These are phyloP conservation scores for Eutypa lata DNA, from an alignment of 2,329 filamentous ascomycete genomes.

Conservation along the genomic window DNA sequence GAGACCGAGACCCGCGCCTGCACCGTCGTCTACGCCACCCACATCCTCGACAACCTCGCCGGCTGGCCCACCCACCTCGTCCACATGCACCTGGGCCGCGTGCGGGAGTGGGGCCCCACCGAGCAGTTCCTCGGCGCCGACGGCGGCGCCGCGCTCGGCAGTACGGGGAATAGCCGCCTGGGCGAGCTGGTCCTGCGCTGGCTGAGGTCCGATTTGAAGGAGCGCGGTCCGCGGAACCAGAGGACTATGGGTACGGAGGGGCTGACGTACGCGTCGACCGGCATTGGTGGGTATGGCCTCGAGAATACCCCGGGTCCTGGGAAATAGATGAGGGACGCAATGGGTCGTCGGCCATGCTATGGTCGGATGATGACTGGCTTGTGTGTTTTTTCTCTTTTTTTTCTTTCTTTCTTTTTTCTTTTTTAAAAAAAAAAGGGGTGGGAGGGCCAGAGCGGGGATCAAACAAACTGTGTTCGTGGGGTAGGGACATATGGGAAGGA, in stretches of 20 bases:
- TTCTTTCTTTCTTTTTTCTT: no score
- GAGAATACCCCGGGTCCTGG: conserved; percentile 39
- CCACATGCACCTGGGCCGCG: conserved; percentile 86
- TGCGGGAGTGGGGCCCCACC: conserved; percentile 81
- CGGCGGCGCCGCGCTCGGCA: conserved; percentile 25
- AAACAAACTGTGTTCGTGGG: no score
- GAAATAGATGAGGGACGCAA: conserved; percentile 17
- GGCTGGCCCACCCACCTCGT: conserved; percentile 94
- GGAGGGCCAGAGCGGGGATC: no score
- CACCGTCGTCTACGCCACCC: conserved; percentile 95
- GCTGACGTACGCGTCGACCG: conserved; percentile 56
- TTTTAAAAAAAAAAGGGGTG: no score
- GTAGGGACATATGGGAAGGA: neutral
- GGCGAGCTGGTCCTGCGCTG: conserved; percentile 86
- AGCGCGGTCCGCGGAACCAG: conserved; percentile 71
- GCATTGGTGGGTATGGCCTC: conserved; percentile 56
- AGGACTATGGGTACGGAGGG: conserved; percentile 57
- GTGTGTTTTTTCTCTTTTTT: no score
- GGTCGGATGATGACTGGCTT: no score
- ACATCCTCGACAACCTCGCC: conserved; percentile 92
- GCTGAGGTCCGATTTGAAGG: conserved; percentile 76
- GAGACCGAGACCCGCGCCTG: conserved; percentile 82
- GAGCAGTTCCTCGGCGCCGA: conserved; percentile 62
- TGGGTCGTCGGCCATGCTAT: no score
- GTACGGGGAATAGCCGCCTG: conserved; percentile 73